Evolutionary conservation across 805 yeast species (phyloP), one percentile per base, ranked within the genome.

Genomic region (Sugiyamaella floridensis): DNA sequence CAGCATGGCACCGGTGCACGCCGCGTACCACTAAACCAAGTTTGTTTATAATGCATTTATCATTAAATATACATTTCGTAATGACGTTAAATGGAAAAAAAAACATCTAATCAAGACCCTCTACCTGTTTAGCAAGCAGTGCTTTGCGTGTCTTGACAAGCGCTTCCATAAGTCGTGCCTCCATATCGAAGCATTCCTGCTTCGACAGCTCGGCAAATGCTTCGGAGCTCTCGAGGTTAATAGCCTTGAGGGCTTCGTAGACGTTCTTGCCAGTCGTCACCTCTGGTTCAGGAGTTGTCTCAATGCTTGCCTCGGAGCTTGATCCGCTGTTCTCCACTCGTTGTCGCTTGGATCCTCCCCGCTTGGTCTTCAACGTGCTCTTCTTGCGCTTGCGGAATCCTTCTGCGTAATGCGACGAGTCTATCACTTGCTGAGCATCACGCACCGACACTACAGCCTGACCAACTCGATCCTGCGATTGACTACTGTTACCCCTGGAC

Each of bases 331-430:
- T 40, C 43, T 18, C n/a, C 7, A 16, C 26, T 11, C 44, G 20
- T 42, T 26, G 6, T 9, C 8, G 44, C 26, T 14, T 20, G 14
- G 16, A 20, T 7, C 37, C 26, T 43, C 34, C 14, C 10, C 46
- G 32, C 18, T 22, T 19, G 22, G 32, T 12, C 15, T 22, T 28
- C 14, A 15, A 11, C n/a, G 34, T 19, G 34, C 48, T 32, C 15
- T 42, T 34, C 48, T 51, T 51, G 14, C 54, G 20, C 47, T 51
- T 51, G 9, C 54, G 32, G 26, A 51, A 51, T 8, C 54, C 54
- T 34, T 51, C 54, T 7, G 42, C 51, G 34, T 47, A 51, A 12
- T 47, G 51, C 1, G 50, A 15, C 14, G 40, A 34, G 20, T 34
- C 40, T n/a, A 42, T 47, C 44, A 51, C 43, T 22, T 47, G 54